Evolutionary conservation across 2,329 filamentous ascomycete species (phyloP).

Genomic region (Colletotrichum tamarilloi): DNA sequence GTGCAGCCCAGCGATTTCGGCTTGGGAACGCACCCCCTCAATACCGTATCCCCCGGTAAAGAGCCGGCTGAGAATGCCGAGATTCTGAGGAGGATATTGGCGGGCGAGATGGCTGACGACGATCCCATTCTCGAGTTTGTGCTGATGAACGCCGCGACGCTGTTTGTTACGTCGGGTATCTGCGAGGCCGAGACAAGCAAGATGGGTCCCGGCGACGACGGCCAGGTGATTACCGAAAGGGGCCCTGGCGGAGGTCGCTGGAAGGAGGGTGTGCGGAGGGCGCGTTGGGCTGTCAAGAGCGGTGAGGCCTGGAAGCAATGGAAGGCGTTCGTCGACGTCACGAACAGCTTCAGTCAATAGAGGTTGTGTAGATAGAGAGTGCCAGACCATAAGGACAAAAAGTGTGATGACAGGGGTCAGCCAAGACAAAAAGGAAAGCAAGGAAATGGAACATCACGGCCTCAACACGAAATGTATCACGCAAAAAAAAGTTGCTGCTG

Average conservation of each 20-base stretch:
- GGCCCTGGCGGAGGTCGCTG: constrained; percentile 89
- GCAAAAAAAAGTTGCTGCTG: background rate
- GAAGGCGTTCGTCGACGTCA: constrained; percentile 85
- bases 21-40: constrained; percentile 77
- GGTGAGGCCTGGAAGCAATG: constrained; percentile 88
- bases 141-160: constrained; percentile 89
- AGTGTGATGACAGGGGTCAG: background rate
- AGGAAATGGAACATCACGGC: constrained; percentile 14
- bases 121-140: constrained; percentile 94
- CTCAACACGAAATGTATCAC: background rate
- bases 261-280: constrained; percentile 93
- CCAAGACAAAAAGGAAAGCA: background rate
- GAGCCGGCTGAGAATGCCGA: constrained; percentile 87
- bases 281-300: constrained; percentile 88
- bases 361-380: too few species aligned
- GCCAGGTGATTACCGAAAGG: constrained; percentile 81
- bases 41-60: constrained; percentile 84
- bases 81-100: constrained; percentile 82
- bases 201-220: constrained; percentile 85
- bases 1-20: constrained; percentile 90
- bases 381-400: background rate
- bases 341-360: constrained; percentile 62
- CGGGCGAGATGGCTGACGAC: constrained; percentile 77
- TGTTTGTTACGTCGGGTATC: constrained; percentile 87
- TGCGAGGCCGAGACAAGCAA: constrained; percentile 85